Conservation (phyloP, 257 asterid species). For the Paraleonurus japonicus region DNA sequence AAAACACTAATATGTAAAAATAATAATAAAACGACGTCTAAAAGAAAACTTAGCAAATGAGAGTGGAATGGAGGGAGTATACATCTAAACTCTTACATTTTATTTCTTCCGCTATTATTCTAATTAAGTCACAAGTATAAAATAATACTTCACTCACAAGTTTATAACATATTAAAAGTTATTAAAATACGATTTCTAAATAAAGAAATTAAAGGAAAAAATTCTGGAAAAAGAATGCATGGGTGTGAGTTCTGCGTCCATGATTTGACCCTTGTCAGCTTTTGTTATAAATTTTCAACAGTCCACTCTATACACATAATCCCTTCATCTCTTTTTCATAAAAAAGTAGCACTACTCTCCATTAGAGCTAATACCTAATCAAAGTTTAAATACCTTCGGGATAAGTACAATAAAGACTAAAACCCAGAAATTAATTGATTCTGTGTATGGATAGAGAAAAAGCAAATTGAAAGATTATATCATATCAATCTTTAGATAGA, state of each 20-base stretch:
- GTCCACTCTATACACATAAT: not conserved
- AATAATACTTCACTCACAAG: not conserved
- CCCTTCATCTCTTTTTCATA: not conserved
- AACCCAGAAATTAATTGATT: not conserved
- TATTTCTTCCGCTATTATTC: too few relatives aligned
- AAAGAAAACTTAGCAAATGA: too few relatives aligned
- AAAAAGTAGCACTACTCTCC: not conserved
- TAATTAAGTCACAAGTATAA: too few relatives aligned
- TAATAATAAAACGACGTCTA: too few relatives aligned
- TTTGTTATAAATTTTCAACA: not conserved
- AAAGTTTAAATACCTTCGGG: not conserved
- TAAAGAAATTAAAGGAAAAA: not conserved
- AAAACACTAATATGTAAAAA: too few relatives aligned
- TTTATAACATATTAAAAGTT: not conserved
- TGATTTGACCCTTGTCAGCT: not conserved
- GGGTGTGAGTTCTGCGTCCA: conserved; percentile 1
- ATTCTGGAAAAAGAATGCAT: not conserved
- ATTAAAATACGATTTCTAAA: not conserved
- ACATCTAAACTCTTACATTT: too few relatives aligned
- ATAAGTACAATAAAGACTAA: not conserved
- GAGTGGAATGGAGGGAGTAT: too few relatives aligned
- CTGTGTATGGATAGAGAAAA: not conserved
- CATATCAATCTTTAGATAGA: not conserved
- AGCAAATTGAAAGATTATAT: not conserved
- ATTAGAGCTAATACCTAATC: not conserved